Percentiles rank a stretch among this genome's conserved stretches.
These are phyloP conservation scores for Aspergillus floridensis DNA, from an alignment of 2,329 filamentous ascomycete species.

Conservation along the genomic window DNA sequence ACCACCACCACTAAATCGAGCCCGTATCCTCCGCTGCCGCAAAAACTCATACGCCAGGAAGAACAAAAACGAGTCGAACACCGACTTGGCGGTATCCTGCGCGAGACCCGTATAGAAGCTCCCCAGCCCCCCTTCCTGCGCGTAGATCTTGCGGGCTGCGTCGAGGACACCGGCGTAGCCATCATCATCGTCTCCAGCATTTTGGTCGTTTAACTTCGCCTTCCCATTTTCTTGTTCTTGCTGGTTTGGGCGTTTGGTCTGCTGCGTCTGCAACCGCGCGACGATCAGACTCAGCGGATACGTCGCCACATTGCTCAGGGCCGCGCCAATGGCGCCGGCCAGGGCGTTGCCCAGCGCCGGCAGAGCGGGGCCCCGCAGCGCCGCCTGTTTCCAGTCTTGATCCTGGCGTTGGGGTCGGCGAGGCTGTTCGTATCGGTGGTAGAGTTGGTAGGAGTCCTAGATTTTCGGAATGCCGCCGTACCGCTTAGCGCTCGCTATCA, in stretches of 20 bases:
- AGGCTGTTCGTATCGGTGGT: constrained; percentile 39
- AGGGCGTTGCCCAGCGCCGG: constrained; percentile 78
- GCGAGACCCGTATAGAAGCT: constrained; percentile 69
- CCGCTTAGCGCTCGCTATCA: neutral
- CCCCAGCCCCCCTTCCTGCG: constrained; percentile 68
- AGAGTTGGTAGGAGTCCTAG: constrained; percentile 46
- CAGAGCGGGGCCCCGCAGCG: constrained; percentile 48
- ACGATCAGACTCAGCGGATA: constrained; percentile 82
- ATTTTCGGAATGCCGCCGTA: neutral
- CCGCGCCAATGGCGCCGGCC: constrained; percentile 74
- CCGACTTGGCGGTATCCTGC: constrained; percentile 64
- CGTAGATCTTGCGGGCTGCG: constrained; percentile 68
- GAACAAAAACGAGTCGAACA: constrained; percentile 78
- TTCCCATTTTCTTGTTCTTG: constrained; percentile 33
- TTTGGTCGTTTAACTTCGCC: constrained; percentile 45
- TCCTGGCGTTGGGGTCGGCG: constrained; percentile 21
- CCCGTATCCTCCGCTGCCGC: constrained; percentile 45
- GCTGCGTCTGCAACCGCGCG: constrained; percentile 76
- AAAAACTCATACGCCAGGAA: constrained; percentile 74
- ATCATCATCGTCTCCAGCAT: constrained; percentile 25
- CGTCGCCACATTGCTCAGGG: constrained; percentile 72
- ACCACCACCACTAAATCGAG: constrained; percentile 19
- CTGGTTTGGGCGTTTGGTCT: constrained; percentile 45
- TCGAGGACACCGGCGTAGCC: constrained; percentile 67
- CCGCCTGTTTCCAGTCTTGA: constrained; percentile 30